Evolutionary conservation across 2,329 filamentous ascomycete species (phyloP), one percentile per base, ranked within the genome.

Genomic region (Xylariaceae sp.): DNA sequence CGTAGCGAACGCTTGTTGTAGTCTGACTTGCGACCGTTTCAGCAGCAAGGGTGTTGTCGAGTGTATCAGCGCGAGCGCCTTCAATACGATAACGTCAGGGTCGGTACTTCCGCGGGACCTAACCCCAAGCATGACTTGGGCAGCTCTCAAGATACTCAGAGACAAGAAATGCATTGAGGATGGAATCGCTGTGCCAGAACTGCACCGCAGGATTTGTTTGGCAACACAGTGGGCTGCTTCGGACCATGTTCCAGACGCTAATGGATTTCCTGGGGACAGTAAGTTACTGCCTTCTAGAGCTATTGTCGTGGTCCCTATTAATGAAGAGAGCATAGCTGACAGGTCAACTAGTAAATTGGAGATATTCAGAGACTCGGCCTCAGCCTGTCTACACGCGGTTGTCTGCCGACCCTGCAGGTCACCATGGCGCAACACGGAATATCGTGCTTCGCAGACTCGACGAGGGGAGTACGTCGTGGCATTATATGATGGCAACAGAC

Each of bases 381-480:
- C 49, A 53, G n/a, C 49, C 53, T 2, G 53, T 55, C 16, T 55
- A 55, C n/a, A 55, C 53, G 4, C 36, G 49, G 19, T 45, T 55
- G 1, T 55, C 53, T 5, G 49, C 53, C 6, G 45, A 55, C 11
- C 2, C 31, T 16, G 31, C 46, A 3, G 49, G 42, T 16, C 36
- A 31, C 1, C 13, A 16, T 22, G 53, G 53, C 13, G 43, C 9
- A 28, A 48, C 46, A 16, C 41, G 49, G 34, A 34, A 45, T 17
- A 55, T 55, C 7, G 53, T 55, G 6, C 42, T 53, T 2, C 31
- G 49, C 3, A 42, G 14, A 39, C 38, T 52, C 12, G 11, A 13
- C 5, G 6, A 12, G n/a, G 6, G 14, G 5, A 9, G 16, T 4
- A 3, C 13, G 5, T 38, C 16, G 13, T 38, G 16, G 13, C 13